Conservation (phyloP, 305 asterid species). For the Fraxinus nigra region DNA sequence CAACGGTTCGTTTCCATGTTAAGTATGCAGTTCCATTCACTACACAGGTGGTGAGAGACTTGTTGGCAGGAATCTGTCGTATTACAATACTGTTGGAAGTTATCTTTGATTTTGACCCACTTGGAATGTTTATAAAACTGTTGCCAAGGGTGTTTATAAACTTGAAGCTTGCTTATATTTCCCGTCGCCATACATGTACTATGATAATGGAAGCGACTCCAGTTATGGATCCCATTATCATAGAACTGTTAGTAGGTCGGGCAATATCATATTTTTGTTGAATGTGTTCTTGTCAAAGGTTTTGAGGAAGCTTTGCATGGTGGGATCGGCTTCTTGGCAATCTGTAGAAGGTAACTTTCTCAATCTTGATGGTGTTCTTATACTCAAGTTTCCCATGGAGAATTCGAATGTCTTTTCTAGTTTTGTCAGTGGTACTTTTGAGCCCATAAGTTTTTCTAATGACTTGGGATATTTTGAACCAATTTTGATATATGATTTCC, state of each 20-base stretch:
- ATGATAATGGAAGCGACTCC: background rate
- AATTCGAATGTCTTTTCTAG: conserved; percentile 33
- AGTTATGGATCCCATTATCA: conserved; percentile 17
- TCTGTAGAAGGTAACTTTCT: conserved; percentile 19
- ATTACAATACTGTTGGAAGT: background rate
- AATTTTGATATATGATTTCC: conserved; percentile 35
- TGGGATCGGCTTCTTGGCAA: conserved; percentile 39
- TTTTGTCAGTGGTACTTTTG: conserved; percentile 42
- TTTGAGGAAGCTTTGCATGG: conserved; percentile 50
- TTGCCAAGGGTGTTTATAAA: conserved; percentile 29
- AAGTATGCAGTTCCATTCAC: background rate
- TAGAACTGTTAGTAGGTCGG: background rate
- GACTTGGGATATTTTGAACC: conserved; percentile 43
- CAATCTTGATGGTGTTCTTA: conserved; percentile 42
- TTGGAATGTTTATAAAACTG: conserved; percentile 26
- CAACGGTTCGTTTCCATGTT: conserved; percentile 8
- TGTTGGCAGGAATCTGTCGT: conserved; percentile 14
- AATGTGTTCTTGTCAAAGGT: conserved; percentile 54
- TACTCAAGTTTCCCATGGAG: conserved; percentile 28
- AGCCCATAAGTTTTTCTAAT: conserved; percentile 27
- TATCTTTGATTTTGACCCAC: conserved; percentile 19
- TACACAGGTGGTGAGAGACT: conserved; percentile 41
- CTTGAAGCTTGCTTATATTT: conserved; percentile 35
- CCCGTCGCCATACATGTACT: background rate
- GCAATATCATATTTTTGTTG: conserved; percentile 28